Evolutionary conservation across 148 eudicot species (phyloP), one percentile per base, ranked within the genome.

Genomic region (Bassia scoparia): DNA sequence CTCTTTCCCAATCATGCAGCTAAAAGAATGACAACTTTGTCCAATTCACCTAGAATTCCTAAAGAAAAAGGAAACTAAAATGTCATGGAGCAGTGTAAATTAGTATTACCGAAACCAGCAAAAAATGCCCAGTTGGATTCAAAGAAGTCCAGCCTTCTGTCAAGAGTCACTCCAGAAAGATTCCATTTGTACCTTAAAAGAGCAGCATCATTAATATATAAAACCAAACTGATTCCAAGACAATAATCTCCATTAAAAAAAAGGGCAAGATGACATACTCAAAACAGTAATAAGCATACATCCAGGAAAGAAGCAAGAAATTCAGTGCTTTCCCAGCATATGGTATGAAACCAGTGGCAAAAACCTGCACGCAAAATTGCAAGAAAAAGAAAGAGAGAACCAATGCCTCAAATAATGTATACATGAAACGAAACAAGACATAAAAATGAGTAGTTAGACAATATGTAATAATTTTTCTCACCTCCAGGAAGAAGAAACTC

Each of bases 91-190:
- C 1, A 20, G 14, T 33, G 9, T 17, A 66, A 67, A 60, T 63
- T 2, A 34, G 24, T 15, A 74, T 53, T 89, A 95, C 99, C 99
- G 85, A 95, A 95, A 64, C 99, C 99, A 77, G 94, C 94, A 84
- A 95, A 95, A 82, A 95, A 92, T 34, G 97, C 86, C 97, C 99
- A 95, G 82, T 95, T 90, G 52, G 96, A 86, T 84, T 95, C 99
- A 61, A 95, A 95, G 84, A 87, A 95, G 79, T 95, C 91, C 74
- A 95, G 86, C 83, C 99, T 90, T 84, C 73, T 85, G 77, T 83
- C 92, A 78, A 95, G 84, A 76, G 92, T 83, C 81, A 92, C 86
- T 75, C 91, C 97, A 67, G 91, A 87, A 67, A 92, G 84, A 82
- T 91, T 95, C 99, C 99, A 95, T 79, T 95, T 95, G 81, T 95